These are phyloP conservation scores for Saccharum spontaneum DNA, from an alignment of 176 grass and related monocot genomes.

Conservation along the genomic window DNA sequence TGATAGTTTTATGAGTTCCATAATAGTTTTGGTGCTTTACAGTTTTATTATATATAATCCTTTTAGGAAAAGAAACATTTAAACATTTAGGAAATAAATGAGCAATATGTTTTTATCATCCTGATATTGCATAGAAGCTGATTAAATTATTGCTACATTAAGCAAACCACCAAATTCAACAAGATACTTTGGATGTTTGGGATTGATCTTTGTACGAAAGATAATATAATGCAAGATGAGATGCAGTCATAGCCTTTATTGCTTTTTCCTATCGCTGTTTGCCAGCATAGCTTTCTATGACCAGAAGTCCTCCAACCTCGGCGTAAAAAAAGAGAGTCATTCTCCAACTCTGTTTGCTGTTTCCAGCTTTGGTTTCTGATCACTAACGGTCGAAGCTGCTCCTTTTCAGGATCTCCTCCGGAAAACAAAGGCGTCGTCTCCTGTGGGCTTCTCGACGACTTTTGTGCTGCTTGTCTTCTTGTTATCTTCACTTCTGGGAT, in stretches of 20 bases:
- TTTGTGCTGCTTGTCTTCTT: conserved; percentile 49
- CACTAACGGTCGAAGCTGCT: conserved; percentile 11
- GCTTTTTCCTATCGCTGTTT: background rate
- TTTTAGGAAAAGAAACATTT: background rate
- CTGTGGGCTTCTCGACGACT: conserved; percentile 46
- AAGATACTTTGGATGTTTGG: background rate
- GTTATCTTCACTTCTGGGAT: conserved; percentile 51
- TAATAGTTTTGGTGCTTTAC: background rate
- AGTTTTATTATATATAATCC: background rate
- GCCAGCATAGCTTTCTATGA: background rate
- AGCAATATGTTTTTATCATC: background rate
- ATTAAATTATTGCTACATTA: background rate
- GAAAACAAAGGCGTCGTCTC: conserved; percentile 19
- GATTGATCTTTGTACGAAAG: background rate
- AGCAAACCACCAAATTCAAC: background rate
- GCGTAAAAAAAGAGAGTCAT: background rate
- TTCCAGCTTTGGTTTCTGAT: conserved; percentile 13
- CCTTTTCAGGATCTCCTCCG: conserved; percentile 50
- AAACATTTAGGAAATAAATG: conserved; percentile 9
- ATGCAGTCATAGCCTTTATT: background rate
- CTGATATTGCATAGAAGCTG: background rate
- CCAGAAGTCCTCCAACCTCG: background rate
- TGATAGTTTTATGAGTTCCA: background rate
- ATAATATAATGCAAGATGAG: background rate
- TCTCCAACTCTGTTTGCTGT: conserved; percentile 4